Evolutionary conservation across 1,284 basidiomycete genomes (phyloP), one percentile per base, ranked within the genome.

Genomic region (Moesziomyces sp.): DNA sequence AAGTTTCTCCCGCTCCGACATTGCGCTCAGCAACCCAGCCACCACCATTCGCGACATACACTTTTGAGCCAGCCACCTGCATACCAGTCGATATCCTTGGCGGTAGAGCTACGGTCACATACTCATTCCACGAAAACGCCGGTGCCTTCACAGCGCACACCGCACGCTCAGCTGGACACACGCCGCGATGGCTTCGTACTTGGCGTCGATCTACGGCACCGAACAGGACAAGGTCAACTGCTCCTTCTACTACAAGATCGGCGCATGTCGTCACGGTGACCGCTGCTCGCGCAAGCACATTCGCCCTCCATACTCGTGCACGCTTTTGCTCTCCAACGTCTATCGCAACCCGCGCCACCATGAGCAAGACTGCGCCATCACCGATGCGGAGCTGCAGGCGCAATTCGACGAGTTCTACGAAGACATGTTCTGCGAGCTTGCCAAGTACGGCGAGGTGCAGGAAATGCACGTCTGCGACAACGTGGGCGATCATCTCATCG

Each of bases 391-490:
- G 83, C 87, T 98, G 7, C 94, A 97, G 86, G 91, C 92, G 75
- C 93, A 95, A 48, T 99, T 99, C 85, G 96, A 99, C 85, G 91
- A 92, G 0, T 96, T 99, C 60, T 99, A 96, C 83, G 93, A 97
- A 85, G 95, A 97, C 76, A 85, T 85, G 46, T 86, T 84, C 54
- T 76, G 86, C 79, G 96, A 99, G 84, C 86, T 99, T 50, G 88
- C 92, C 59, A 96, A 97, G 85, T 98, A 94, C 84, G 97, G 97
- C 3, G 91, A 98, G 85, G 87, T 99, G 51, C 86, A 97, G 55
- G 97, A 99, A 86, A 88, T 99, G 57, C 76, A 93, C 90, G 92
- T 99, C 8, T 99, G 97, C 84, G 97, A 99, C 86, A 99, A 99
- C 83, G 94, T 99, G 30, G 97, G 97, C 26, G 97, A 99, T 84